Evolutionary conservation across 306 rosid species (phyloP), one percentile per base, ranked within the genome.

Genomic region (Prunus kanzakura): DNA sequence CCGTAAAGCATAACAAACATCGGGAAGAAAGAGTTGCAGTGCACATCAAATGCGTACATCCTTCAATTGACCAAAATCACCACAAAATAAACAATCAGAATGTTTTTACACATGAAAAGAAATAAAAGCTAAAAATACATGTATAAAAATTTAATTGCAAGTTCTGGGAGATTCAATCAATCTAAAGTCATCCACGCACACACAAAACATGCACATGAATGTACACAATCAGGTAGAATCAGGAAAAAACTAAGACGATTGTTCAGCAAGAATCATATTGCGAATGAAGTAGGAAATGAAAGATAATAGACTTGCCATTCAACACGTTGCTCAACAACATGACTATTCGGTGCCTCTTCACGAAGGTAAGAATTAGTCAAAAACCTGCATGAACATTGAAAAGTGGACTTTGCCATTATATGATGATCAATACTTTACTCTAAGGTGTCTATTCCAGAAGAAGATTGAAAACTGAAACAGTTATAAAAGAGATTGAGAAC

Each of bases 21-120:
- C 22, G 99, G 99, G 88, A 96, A 92, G 93, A 96, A 96, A 83
- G 99, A 96, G 91, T 96, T 96, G 97, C 99, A 96, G 84, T 96
- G 99, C 86, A 96, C 99, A 83, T 96, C 99, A 88, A 96, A 96
- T 49, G 99, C 91, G 4, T 96, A 96, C 82, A 96, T 86, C 99
- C 99, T 96, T 71, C 91, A 84, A 52, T 46, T 65, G 13, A 87
- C 43, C 81, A 58, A 77, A 88, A 89, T 54, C 49, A 67, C 61
- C 38, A 72, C 52, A 78, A 77, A 61, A 47, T 61, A 75, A 55
- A 72, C 72, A 71, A 68, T 50, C 30, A 29, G 64, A 54, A 23
- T 62, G 54, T 45, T 16, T 51, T 10, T 25, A 35, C 43, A 46
- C 15, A 47, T 18, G 25, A 38, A 61, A 16, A 12, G 19, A 76